Percentiles rank a stretch among this genome's conserved stretches.
Evolutionary conservation across 2,329 filamentous ascomycete genomes (phyloP).

Genomic region (Alternaria brassicae): DNA sequence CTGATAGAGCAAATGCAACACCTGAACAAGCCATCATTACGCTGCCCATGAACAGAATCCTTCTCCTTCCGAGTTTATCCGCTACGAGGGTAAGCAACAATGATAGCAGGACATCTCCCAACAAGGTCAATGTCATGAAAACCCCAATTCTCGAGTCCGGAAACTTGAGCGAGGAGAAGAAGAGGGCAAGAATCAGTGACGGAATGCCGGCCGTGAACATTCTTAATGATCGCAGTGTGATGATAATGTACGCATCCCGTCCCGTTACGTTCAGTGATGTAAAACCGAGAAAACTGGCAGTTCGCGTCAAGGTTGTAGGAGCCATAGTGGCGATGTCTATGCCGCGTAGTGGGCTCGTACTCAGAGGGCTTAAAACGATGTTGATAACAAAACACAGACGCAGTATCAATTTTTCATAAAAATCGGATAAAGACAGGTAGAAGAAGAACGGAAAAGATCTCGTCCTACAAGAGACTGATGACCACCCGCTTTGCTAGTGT

Average conservation of each 20-base stretch:
- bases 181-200: conserved; percentile 48
- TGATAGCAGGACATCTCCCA: conserved; percentile 49
- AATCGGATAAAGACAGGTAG: conserved; percentile 12
- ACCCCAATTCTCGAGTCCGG: conserved; percentile 48
- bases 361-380: neutral
- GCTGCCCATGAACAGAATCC: conserved; percentile 46
- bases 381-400: neutral
- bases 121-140: conserved; percentile 52
- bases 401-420: neutral
- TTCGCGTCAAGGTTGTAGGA: conserved; percentile 26
- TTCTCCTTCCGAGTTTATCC: conserved; percentile 46
- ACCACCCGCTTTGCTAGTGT: conserved; percentile 15
- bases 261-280: conserved; percentile 43
- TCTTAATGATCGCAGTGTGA: conserved; percentile 48
- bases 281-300: conserved; percentile 42
- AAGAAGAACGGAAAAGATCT: conserved; percentile 13
- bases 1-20: conserved; percentile 44
- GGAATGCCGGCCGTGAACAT: conserved; percentile 50
- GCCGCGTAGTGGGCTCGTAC: neutral
- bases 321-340: conserved; percentile 22
- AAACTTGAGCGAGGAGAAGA: conserved; percentile 48
- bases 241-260: conserved; percentile 52
- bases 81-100: conserved; percentile 50
- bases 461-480: conserved; percentile 12
- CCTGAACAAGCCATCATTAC: conserved; percentile 49